phyloP scores from a whole-genome alignment of 2,329 filamentous ascomycete genomes.

The Fusarium albosuccineum region DNA sequence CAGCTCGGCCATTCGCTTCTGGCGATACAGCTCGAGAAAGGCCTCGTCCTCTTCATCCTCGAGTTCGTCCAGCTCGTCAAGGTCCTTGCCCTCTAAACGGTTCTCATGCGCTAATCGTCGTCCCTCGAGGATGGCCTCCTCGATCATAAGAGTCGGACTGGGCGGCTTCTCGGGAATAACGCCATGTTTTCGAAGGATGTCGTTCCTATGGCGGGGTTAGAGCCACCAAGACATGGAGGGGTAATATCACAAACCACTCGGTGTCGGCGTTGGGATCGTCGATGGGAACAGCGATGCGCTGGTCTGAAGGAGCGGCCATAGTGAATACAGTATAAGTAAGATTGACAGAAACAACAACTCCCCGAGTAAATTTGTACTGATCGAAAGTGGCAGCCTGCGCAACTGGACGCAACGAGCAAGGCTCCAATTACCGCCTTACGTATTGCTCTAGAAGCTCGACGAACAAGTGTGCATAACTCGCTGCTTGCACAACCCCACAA shows the following conservation, averaged over 20 bases:
- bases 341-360: neutral
- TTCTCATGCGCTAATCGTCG: conserved; percentile 90
- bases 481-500: conserved; percentile 33
- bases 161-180: conserved; percentile 98
- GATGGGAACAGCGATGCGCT: conserved; percentile 83
- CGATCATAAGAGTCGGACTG: conserved; percentile 94
- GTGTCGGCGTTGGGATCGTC: conserved; percentile 97
- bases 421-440: conserved; percentile 34
- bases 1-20: conserved; percentile 89
- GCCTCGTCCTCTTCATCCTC: conserved; percentile 96
- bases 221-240: conserved; percentile 40
- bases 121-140: conserved; percentile 91
- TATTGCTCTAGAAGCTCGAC: conserved; percentile 24
- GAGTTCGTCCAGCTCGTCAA: conserved; percentile 92
- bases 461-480: conserved; percentile 36
- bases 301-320: conserved; percentile 74
- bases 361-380: conserved; percentile 16
- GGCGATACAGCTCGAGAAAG: conserved; percentile 88
- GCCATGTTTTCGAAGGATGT: conserved; percentile 96
- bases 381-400: conserved; percentile 34
- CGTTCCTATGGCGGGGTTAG: conserved; percentile 77
- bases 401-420: conserved; percentile 24
- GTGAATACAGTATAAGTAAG: conserved; percentile 18
- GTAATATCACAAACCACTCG: conserved; percentile 78
- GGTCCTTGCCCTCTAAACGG: conserved; percentile 90